Percentiles rank a stretch among this genome's conserved stretches.
phyloP scores from a whole-genome alignment of 495 filamentous ascomycete species.

The Tuber borchii region DNA sequence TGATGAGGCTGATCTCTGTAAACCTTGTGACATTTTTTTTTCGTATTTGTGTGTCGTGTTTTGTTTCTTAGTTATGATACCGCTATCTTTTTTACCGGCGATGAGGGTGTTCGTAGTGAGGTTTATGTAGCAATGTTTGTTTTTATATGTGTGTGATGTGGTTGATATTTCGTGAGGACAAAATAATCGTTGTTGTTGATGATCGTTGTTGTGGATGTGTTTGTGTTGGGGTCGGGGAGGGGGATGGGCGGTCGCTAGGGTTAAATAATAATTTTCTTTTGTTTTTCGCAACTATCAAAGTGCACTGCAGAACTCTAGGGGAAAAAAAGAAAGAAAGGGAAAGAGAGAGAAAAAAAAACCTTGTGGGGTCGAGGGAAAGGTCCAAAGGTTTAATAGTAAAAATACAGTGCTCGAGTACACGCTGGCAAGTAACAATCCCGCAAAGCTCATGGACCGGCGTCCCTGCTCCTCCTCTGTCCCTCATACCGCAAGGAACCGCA shows the following conservation, averaged over 20 bases:
- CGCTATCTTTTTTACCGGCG: neutral
- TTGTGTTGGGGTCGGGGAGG: neutral
- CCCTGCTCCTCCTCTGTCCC: neutral
- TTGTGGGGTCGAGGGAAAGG: neutral
- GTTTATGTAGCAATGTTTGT: neutral
- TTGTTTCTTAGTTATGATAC: neutral
- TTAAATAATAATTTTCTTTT: neutral
- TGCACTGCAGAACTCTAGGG: neutral
- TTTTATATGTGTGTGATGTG: neutral
- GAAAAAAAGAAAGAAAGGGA: neutral
- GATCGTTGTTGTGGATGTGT: neutral
- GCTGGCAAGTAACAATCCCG: neutral
- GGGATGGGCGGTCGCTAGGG: neutral
- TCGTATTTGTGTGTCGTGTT: neutral
- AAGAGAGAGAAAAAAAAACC: neutral
- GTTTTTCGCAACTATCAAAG: neutral
- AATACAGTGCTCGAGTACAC: neutral
- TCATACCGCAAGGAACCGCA: neutral
- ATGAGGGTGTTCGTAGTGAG: neutral
- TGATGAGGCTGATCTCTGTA: neutral
- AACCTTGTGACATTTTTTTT: neutral
- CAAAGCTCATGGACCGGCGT: neutral
- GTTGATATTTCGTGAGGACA: neutral
- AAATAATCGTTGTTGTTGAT: neutral
- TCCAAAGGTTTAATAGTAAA: constrained; percentile 5